A percentile compares a stretch with the other conserved stretches of the same genome.
These are phyloP conservation scores for Colletotrichum tropicale DNA, from an alignment of 2,329 filamentous ascomycete genomes.

Conservation along the genomic window DNA sequence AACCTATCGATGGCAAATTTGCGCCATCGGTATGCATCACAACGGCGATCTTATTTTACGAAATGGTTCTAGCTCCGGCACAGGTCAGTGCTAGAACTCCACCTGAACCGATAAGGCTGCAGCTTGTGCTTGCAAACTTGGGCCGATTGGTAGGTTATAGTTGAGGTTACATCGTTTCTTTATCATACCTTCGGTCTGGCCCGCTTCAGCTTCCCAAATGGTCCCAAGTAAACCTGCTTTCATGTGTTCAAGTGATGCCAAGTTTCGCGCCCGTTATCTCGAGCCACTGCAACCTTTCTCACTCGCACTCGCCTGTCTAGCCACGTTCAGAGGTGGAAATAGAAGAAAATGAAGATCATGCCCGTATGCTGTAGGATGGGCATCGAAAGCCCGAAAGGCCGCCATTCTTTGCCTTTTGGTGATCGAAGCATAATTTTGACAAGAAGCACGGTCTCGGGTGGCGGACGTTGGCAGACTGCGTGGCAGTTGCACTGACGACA, in stretches of 20 bases:
- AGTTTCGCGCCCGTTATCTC: not conserved
- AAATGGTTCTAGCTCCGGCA: not conserved
- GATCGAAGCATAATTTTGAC: not conserved
- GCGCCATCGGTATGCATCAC: not conserved
- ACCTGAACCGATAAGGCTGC: not conserved
- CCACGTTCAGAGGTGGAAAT: not conserved
- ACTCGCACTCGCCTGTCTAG: not conserved
- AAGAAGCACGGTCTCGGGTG: not conserved
- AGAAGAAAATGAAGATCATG: not conserved
- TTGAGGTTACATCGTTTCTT: not conserved
- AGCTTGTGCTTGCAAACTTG: not conserved
- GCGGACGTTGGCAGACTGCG: not conserved
- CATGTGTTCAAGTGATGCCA: not conserved
- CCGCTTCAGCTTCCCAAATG: not conserved
- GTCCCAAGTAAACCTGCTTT: not conserved
- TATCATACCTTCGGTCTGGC: not conserved
- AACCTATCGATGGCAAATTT: not conserved
- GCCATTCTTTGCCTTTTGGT: not conserved
- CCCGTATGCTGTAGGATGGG: not conserved
- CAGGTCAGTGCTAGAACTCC: not conserved
- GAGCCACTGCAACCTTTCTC: not conserved
- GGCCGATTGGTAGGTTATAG: not conserved
- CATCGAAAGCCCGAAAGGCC: not conserved
- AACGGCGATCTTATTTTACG: not conserved
- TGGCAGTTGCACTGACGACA: not conserved